These are phyloP conservation scores for Fusarium coicis DNA, from an alignment of 2,329 filamentous ascomycete species.

Conservation along the genomic window DNA sequence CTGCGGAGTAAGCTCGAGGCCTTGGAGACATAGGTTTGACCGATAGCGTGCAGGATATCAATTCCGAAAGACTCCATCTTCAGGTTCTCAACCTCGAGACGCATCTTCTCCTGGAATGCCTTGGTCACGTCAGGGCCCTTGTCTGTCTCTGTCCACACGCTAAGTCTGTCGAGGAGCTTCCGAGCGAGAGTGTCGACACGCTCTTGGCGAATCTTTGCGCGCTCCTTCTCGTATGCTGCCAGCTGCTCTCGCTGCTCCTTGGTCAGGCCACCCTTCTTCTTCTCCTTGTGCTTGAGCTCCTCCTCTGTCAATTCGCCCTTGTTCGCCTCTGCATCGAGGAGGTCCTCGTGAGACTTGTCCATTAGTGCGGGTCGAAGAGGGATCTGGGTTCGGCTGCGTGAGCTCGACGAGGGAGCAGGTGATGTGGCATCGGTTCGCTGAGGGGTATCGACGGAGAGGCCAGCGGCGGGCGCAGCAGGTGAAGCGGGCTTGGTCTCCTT, in stretches of 20 bases:
- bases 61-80: constrained; percentile 99
- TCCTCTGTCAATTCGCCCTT: constrained; percentile 74
- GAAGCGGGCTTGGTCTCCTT: constrained; percentile 47
- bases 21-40: constrained; percentile 89
- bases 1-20: constrained; percentile 88
- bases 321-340: constrained; percentile 68
- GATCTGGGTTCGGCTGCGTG: constrained; percentile 63
- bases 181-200: constrained; percentile 84
- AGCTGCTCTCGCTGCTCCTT: constrained; percentile 96
- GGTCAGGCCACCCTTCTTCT: constrained; percentile 86
- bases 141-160: constrained; percentile 97
- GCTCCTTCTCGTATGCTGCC: constrained; percentile 87
- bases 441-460: constrained; percentile 32
- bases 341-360: constrained; percentile 77
- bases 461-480: constrained; percentile 28
- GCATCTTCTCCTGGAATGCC: constrained; percentile 94
- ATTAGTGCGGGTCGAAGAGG: constrained; percentile 87
- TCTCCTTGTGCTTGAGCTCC: constrained; percentile 64
- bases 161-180: constrained; percentile 90
- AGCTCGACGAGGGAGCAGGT: constrained; percentile 55
- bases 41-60: constrained; percentile 95
- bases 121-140: constrained; percentile 84
- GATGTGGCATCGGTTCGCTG: constrained; percentile 51
- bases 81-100: constrained; percentile 93
- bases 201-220: constrained; percentile 85